Conservation (phyloP, 1,139 yeast genomes). For the Geotrichum aggregatum region DNA sequence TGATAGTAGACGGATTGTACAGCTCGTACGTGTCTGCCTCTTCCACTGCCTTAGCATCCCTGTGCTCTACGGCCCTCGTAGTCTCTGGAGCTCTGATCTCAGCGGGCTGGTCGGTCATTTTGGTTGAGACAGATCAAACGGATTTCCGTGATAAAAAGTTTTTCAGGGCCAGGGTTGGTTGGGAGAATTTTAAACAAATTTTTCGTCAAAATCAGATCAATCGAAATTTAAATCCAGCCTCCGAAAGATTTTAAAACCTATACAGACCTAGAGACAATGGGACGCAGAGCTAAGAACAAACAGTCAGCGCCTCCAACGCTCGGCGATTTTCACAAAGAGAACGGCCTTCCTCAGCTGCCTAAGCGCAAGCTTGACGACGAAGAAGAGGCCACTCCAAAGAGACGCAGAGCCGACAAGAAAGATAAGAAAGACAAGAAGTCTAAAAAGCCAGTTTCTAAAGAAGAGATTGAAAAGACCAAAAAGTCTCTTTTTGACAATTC, state of each 20-base stretch:
- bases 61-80: background rate
- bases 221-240: no score
- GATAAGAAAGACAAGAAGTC: conserved; percentile 10
- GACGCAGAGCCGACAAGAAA: conserved; percentile 28
- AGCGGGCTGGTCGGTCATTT: background rate
- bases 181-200: conserved; percentile 9
- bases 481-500: conserved; percentile 76
- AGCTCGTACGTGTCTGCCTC: conserved; percentile 7
- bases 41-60: background rate
- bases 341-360: conserved; percentile 38
- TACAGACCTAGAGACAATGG: conserved; percentile 49
- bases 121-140: background rate
- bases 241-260: no score
- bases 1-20: conserved; percentile 12
- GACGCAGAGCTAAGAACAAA: conserved; percentile 86
- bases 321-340: conserved; percentile 72
- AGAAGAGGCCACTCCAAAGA: conserved; percentile 33
- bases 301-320: conserved; percentile 85
- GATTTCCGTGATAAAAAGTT: background rate
- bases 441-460: conserved; percentile 52
- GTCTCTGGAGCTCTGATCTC: background rate
- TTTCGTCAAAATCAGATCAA: no score
- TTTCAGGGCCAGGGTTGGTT: conserved; percentile 14
- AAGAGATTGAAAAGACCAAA: conserved; percentile 66
- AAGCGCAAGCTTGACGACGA: conserved; percentile 31